Conservation (phyloP, 75 land plant species). For the Cryptomeria japonica region DNA sequence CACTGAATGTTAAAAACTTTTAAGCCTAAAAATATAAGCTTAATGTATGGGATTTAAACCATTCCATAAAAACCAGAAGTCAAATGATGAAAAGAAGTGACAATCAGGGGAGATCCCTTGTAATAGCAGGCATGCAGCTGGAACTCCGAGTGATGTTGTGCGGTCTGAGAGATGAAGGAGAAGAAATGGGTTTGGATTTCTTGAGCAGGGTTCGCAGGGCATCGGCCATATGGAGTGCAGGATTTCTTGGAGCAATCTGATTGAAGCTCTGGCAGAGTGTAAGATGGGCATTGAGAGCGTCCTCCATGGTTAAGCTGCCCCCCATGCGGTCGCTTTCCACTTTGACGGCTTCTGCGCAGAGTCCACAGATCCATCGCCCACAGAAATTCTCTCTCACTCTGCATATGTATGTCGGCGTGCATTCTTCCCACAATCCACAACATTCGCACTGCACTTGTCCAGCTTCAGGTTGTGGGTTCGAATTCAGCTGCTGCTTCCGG, state of each 20-base stretch:
- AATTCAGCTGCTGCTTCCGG: not conserved
- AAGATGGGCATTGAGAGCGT: slow-evolving; percentile 54
- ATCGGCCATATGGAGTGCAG: slow-evolving; percentile 48
- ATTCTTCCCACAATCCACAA: slow-evolving; percentile 75
- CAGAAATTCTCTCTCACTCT: slow-evolving; percentile 32
- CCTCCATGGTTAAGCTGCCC: slow-evolving; percentile 23
- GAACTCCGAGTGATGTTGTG: slow-evolving; percentile 37
- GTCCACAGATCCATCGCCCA: slow-evolving; percentile 79
- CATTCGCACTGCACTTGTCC: slow-evolving; percentile 59
- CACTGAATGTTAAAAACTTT: no score
- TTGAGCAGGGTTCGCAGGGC: slow-evolving; percentile 46
- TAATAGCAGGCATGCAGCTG: slow-evolving; percentile 63
- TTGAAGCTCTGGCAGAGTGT: slow-evolving; percentile 58
- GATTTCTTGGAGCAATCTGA: slow-evolving; percentile 44
- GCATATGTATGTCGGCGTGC: slow-evolving; percentile 54
- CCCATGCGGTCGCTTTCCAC: slow-evolving; percentile 33
- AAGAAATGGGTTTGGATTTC: slow-evolving; percentile 14
- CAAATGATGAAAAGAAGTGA: not conserved
- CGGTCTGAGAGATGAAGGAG: not conserved
- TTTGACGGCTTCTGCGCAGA: slow-evolving; percentile 84
- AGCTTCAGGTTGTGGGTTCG: slow-evolving; percentile 7
- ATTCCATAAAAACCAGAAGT: no score
- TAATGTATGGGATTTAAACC: no score
- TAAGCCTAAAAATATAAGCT: no score
- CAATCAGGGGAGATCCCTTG: slow-evolving; percentile 16